phyloP scores from a whole-genome alignment of 805 yeast genomes.

The Candida boleticola region DNA sequence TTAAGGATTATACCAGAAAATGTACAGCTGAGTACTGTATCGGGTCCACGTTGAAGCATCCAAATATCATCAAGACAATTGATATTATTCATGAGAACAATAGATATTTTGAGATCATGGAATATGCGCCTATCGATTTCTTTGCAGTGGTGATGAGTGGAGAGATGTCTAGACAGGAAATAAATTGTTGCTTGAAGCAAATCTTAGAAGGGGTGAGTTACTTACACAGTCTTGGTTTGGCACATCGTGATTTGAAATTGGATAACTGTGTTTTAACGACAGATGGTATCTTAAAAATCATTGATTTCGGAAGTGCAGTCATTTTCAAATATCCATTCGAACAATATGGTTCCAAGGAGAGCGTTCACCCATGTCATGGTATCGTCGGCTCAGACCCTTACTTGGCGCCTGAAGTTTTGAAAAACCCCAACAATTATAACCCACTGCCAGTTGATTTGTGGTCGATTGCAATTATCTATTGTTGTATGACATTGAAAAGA shows the following conservation, averaged over 20 bases:
- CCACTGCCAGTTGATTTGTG: slow-evolving; percentile 80
- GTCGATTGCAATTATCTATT: slow-evolving; percentile 81
- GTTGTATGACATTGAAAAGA: slow-evolving; percentile 82
- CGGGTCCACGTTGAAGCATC: slow-evolving; percentile 79
- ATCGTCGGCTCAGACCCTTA: slow-evolving; percentile 86
- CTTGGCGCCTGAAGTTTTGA: slow-evolving; percentile 81
- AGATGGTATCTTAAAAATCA: slow-evolving; percentile 71
- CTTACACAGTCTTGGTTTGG: slow-evolving; percentile 73
- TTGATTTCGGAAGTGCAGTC: slow-evolving; percentile 83
- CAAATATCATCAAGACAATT: slow-evolving; percentile 74
- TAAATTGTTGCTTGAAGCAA: slow-evolving; percentile 79
- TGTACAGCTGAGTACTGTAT: slow-evolving; percentile 93
- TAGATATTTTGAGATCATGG: slow-evolving; percentile 88
- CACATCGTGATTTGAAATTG: slow-evolving; percentile 78
- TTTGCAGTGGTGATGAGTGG: slow-evolving; percentile 88
- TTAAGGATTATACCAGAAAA: slow-evolving; percentile 85
- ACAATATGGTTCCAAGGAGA: slow-evolving; percentile 52
- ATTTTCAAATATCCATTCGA: slow-evolving; percentile 78
- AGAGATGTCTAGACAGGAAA: slow-evolving; percentile 75
- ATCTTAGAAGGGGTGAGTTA: slow-evolving; percentile 69
- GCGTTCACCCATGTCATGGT: slow-evolving; percentile 68
- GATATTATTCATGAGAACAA: slow-evolving; percentile 71
- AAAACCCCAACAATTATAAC: slow-evolving; percentile 59
- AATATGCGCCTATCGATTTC: slow-evolving; percentile 83
- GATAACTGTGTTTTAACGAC: slow-evolving; percentile 79